phyloP scores from a whole-genome alignment of 257 asterid genomes.

The Osmanthus fragrans region DNA sequence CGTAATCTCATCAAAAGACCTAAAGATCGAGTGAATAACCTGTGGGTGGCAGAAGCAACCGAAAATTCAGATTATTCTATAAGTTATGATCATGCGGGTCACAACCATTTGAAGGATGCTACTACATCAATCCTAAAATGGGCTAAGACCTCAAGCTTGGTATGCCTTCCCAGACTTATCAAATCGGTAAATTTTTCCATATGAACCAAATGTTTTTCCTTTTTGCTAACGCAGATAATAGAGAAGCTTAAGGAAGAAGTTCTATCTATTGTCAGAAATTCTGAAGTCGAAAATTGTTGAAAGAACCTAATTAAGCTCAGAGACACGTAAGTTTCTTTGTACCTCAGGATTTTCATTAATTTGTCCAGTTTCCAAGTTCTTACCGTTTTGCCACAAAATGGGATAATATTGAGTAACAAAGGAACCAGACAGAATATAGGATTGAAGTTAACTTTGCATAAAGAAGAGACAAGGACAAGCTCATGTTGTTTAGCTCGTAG shows the following conservation, averaged over 20 bases:
- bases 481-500: background rate
- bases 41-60: constrained; percentile 96
- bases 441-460: background rate
- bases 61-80: constrained; percentile 74
- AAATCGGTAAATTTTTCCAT: background rate
- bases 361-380: background rate
- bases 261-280: constrained; percentile 48
- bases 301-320: constrained; percentile 33
- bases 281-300: constrained; percentile 32
- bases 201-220: constrained; percentile 1
- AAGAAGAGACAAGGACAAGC: background rate
- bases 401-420: background rate
- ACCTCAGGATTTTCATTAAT: constrained; percentile 4
- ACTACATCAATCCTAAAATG: constrained; percentile 66
- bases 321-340: background rate
- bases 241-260: constrained; percentile 60
- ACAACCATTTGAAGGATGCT: constrained; percentile 58
- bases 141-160: constrained; percentile 64
- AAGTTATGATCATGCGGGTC: constrained; percentile 48
- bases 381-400: background rate
- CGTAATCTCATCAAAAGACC: constrained; percentile 81
- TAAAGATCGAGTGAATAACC: constrained; percentile 60
- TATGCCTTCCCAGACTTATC: constrained; percentile 31
- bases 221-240: constrained; percentile 45
- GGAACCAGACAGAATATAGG: background rate